phyloP scores from a whole-genome alignment of 805 yeast genomes.

The Danielozyma ontarioensis region DNA sequence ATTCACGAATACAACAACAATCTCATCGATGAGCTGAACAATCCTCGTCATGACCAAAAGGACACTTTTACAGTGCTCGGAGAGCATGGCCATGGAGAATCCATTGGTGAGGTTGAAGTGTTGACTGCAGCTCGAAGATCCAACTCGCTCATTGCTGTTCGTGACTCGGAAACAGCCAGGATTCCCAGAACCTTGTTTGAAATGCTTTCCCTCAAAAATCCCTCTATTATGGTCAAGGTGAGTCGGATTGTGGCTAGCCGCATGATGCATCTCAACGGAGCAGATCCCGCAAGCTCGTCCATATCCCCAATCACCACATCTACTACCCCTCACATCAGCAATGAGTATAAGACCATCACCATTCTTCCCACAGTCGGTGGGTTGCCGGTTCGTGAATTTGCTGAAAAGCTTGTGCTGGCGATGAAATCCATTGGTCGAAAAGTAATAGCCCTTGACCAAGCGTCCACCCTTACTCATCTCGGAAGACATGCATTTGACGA shows the following conservation, averaged over 20 bases:
- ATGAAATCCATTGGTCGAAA: slow-evolving; percentile 66
- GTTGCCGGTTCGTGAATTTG: slow-evolving; percentile 85
- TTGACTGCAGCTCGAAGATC: slow-evolving; percentile 71
- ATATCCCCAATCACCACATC: slow-evolving; percentile 26
- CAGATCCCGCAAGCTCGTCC: slow-evolving; percentile 5
- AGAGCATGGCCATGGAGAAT: slow-evolving; percentile 91
- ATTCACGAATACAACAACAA: slow-evolving; percentile 6
- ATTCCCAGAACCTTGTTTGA: slow-evolving; percentile 89
- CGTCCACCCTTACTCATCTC: slow-evolving; percentile 69
- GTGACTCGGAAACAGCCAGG: slow-evolving; percentile 92
- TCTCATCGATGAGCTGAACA: slow-evolving; percentile 17
- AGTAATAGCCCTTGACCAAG: slow-evolving; percentile 78
- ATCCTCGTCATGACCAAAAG: slow-evolving; percentile 6
- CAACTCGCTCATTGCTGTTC: slow-evolving; percentile 70
- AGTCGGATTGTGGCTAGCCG: slow-evolving; percentile 74
- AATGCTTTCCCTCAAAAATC: slow-evolving; percentile 74
- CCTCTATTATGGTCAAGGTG: slow-evolving; percentile 86
- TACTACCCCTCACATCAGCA: slow-evolving; percentile 26
- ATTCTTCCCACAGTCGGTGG: slow-evolving; percentile 75
- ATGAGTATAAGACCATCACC: slow-evolving; percentile 75
- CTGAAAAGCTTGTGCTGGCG: slow-evolving; percentile 64
- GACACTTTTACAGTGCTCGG: slow-evolving; percentile 42
- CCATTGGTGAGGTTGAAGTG: slow-evolving; percentile 93
- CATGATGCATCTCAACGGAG: slow-evolving; percentile 3
- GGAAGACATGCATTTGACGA: slow-evolving; percentile 94